These are phyloP conservation scores for Lolium rigidum DNA, from an alignment of 176 grass and related monocot genomes.

Conservation along the genomic window DNA sequence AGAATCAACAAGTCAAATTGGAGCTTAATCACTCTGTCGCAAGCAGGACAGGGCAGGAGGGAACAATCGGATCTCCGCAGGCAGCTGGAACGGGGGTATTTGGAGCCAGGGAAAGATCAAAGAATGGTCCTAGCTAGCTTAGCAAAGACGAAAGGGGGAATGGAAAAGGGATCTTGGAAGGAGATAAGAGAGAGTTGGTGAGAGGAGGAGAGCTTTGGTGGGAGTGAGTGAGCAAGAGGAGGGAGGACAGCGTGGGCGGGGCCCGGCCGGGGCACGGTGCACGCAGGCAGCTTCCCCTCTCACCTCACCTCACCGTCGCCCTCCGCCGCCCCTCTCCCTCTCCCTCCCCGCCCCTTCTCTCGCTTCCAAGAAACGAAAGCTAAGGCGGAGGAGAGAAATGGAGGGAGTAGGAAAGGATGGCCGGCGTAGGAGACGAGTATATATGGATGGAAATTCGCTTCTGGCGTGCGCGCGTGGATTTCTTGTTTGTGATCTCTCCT, in stretches of 20 bases:
- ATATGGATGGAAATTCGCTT: conserved; percentile 34
- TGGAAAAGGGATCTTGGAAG: conserved; percentile 56
- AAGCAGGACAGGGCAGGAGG: not conserved
- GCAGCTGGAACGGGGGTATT: conserved; percentile 42
- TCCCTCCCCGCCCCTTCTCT: conserved; percentile 45
- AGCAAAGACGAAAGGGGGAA: not conserved
- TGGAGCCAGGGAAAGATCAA: conserved; percentile 56
- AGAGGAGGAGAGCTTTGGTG: conserved; percentile 46
- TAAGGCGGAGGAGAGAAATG: conserved; percentile 39
- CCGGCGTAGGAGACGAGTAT: conserved; percentile 27
- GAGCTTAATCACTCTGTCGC: not conserved
- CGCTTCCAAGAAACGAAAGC: conserved; percentile 54
- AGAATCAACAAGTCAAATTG: conserved; percentile 18
- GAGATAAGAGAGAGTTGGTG: conserved; percentile 64
- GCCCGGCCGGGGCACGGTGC: conserved; percentile 1
- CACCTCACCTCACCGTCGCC: conserved; percentile 40
- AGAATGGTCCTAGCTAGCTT: conserved; percentile 47
- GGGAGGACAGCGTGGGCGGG: conserved; percentile 35
- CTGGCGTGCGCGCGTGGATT: not conserved
- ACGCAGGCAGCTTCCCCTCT: conserved; percentile 48
- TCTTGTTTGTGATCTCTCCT: not conserved
- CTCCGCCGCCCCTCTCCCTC: conserved; percentile 39
- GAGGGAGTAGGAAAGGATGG: conserved; percentile 17
- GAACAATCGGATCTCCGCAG: conserved; percentile 35
- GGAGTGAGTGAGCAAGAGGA: conserved; percentile 38